Evolutionary conservation across 2,329 filamentous ascomycete genomes (phyloP).

Genomic region (Penicillium freii): DNA sequence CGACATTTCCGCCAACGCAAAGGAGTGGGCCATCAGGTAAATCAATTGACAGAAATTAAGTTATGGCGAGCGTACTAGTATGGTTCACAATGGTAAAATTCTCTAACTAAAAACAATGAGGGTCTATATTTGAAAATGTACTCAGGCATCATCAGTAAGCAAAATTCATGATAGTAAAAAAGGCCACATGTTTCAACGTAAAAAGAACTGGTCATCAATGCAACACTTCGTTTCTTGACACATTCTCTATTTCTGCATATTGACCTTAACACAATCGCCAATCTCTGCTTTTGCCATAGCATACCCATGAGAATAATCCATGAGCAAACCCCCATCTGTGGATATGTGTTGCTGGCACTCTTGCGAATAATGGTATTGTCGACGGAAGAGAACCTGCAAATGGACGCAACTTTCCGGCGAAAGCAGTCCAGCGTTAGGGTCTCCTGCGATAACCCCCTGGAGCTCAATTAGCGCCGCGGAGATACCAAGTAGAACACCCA

Average conservation of each 20-base stretch:
- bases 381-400: neutral
- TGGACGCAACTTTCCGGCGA: neutral
- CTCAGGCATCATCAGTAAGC: no score
- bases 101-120: no score
- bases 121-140: no score
- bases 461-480: neutral
- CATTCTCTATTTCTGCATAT: neutral
- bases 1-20: no score
- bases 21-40: no score
- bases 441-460: neutral
- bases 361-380: neutral
- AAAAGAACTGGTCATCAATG: no score
- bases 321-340: neutral
- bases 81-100: no score
- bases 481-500: neutral
- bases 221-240: no score
- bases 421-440: neutral
- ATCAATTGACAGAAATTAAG: no score
- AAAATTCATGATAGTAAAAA: no score
- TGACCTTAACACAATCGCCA: neutral
- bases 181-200: no score
- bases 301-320: neutral
- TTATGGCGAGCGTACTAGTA: no score
- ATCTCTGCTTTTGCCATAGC: neutral
- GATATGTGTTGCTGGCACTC: neutral